Percentiles rank a stretch among this genome's conserved stretches.
Conservation (phyloP, 2,329 filamentous ascomycete genomes). For the Trichoderma breve region DNA sequence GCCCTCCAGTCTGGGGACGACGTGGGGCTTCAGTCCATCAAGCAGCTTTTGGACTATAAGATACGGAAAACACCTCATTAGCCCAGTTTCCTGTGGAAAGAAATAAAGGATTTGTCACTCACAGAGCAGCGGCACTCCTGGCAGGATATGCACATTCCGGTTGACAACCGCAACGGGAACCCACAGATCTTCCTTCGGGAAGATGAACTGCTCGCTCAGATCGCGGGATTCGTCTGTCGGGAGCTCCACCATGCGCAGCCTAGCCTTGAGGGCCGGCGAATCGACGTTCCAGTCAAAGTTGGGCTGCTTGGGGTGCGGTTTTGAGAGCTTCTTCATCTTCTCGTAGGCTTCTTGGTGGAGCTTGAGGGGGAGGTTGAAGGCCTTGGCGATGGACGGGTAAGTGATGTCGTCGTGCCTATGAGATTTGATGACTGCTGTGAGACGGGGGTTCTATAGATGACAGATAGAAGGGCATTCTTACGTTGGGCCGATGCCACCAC, state of each 20-base stretch:
- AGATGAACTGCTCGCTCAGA: constrained; percentile 70
- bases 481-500: constrained; percentile 94
- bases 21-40: constrained; percentile 67
- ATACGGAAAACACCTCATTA: neutral
- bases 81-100: neutral
- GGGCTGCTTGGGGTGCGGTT: constrained; percentile 67
- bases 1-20: constrained; percentile 73
- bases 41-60: constrained; percentile 67
- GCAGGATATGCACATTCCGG: constrained; percentile 88
- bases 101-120: constrained; percentile 29
- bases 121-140: constrained; percentile 82
- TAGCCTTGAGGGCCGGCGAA: constrained; percentile 73
- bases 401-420: constrained; percentile 93
- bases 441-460: neutral
- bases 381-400: constrained; percentile 89
- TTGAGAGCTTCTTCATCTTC: constrained; percentile 80
- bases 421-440: constrained; percentile 24
- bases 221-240: constrained; percentile 69
- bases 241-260: constrained; percentile 85
- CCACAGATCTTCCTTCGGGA: constrained; percentile 80
- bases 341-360: constrained; percentile 74
- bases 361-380: constrained; percentile 73
- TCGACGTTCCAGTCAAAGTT: constrained; percentile 83
- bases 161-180: constrained; percentile 88
- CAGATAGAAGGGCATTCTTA: constrained; percentile 54